Conservation (phyloP, 352 stramenopile species). For the Globisporangium splendens region DNA sequence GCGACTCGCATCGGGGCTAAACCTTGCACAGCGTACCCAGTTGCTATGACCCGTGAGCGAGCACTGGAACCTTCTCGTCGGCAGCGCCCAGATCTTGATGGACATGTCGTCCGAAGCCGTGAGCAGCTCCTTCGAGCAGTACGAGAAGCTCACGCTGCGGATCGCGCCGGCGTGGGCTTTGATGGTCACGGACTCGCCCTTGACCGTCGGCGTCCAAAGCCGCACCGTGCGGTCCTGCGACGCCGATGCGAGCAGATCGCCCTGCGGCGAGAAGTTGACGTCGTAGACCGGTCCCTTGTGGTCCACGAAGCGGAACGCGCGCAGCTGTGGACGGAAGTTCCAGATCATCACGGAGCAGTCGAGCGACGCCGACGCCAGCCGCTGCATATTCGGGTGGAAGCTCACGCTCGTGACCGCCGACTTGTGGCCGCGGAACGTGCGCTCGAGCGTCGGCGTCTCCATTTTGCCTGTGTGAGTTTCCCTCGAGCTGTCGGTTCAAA, state of each 20-base stretch:
- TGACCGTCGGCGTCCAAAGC: conserved; percentile 86
- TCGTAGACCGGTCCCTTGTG: conserved; percentile 79
- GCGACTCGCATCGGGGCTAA: conserved; percentile 68
- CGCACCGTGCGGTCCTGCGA: conserved; percentile 90
- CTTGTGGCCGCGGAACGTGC: conserved; percentile 86
- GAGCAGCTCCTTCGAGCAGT: conserved; percentile 71
- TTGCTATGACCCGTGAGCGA: conserved; percentile 90
- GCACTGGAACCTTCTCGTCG: conserved; percentile 81
- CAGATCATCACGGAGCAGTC: conserved; percentile 90
- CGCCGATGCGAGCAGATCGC: conserved; percentile 80
- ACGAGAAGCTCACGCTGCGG: conserved; percentile 84
- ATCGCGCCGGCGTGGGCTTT: conserved; percentile 69
- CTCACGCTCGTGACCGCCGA: conserved; percentile 69
- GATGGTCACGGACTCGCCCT: conserved; percentile 61
- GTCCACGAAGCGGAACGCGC: conserved; percentile 76
- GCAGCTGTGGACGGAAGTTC: conserved; percentile 86
- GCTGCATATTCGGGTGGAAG: conserved; percentile 84
- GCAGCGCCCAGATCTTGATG: conserved; percentile 88
- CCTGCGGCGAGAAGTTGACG: conserved; percentile 76
- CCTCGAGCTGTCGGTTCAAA: conserved; percentile 9
- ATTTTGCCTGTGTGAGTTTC: too few species aligned
- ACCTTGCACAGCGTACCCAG: conserved; percentile 87
- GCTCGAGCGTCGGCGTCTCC: conserved; percentile 65
- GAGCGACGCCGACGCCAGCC: conserved; percentile 75
- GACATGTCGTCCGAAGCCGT: conserved; percentile 92